Percentiles rank a stretch among this genome's conserved stretches.
These are phyloP conservation scores for Rhodotorula sp. DNA, from an alignment of 1,284 basidiomycete species.

Conservation along the genomic window DNA sequence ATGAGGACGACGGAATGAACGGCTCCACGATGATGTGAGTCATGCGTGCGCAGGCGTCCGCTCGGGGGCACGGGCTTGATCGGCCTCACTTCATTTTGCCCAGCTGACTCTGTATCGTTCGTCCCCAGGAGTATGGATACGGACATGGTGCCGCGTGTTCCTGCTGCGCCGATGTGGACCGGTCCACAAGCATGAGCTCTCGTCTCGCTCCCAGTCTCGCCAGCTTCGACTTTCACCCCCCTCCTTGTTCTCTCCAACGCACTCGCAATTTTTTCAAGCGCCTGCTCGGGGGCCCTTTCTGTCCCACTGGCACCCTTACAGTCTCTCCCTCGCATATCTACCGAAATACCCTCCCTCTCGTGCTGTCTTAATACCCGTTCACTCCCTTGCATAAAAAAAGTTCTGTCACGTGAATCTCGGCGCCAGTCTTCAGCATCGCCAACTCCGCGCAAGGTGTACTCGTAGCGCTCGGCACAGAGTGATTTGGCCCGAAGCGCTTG, in stretches of 20 bases:
- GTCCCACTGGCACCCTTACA: no score
- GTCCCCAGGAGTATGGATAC: neutral
- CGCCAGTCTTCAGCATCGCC: no score
- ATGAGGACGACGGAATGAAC: neutral
- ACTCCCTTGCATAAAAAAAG: no score
- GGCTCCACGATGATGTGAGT: neutral
- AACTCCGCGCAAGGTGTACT: no score
- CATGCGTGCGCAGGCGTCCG: neutral
- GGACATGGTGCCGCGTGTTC: neutral
- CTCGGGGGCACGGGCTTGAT: no score
- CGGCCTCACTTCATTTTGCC: neutral
- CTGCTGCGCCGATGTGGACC: conserved; percentile 11
- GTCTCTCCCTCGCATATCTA: neutral
- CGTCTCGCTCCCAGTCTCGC: neutral
- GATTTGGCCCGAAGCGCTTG: no score
- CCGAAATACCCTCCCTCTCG: neutral
- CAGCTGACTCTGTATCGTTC: neutral
- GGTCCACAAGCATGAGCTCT: neutral
- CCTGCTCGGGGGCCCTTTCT: neutral
- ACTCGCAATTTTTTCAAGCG: no score
- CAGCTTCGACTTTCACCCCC: neutral
- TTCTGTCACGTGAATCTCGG: no score
- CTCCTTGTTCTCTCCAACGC: no score
- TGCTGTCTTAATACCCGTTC: no score
- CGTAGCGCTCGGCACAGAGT: no score